Conservation (phyloP, 1,139 yeast species). For the Entelexis sorbosivorans region DNA sequence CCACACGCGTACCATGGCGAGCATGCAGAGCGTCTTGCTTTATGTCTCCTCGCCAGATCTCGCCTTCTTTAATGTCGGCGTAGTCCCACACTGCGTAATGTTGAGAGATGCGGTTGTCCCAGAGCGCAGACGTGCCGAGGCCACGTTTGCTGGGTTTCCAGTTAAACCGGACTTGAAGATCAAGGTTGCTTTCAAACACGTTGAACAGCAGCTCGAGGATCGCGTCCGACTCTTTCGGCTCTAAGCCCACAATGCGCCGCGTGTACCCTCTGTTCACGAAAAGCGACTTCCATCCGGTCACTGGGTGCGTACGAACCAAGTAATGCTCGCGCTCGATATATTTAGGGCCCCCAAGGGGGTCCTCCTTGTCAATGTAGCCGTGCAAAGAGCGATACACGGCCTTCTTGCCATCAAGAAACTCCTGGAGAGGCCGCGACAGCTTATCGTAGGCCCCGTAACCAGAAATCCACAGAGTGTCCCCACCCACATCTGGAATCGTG, state of each 20-base stretch:
- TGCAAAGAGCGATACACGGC: conserved; percentile 23
- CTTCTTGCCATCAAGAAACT: conserved; percentile 44
- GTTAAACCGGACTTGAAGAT: conserved; percentile 35
- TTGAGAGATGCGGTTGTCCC: conserved; percentile 29
- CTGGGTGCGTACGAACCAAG: conserved; percentile 57
- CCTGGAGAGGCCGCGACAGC: conserved; percentile 49
- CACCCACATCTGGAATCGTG: conserved; percentile 57
- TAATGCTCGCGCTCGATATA: conserved; percentile 41
- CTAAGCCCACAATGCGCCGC: neutral
- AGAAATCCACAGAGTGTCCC: conserved; percentile 58
- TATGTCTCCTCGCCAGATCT: neutral
- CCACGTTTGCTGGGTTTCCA: conserved; percentile 40
- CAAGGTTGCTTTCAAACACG: conserved; percentile 35
- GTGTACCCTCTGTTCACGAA: conserved; percentile 45
- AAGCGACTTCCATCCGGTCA: conserved; percentile 48
- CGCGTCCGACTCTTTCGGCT: neutral
- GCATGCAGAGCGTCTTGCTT: neutral
- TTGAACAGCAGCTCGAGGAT: conserved; percentile 30
- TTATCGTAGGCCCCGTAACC: conserved; percentile 55
- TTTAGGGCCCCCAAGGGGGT: conserved; percentile 14
- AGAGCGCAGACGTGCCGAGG: conserved; percentile 42
- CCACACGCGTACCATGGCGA: conserved; percentile 34
- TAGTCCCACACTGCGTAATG: conserved; percentile 35
- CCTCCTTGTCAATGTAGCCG: conserved; percentile 28
- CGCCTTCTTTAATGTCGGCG: conserved; percentile 43